Base-by-base conservation (phyloP, 2,329 filamentous ascomycete species). In the Biscogniauxia marginata region DNA sequence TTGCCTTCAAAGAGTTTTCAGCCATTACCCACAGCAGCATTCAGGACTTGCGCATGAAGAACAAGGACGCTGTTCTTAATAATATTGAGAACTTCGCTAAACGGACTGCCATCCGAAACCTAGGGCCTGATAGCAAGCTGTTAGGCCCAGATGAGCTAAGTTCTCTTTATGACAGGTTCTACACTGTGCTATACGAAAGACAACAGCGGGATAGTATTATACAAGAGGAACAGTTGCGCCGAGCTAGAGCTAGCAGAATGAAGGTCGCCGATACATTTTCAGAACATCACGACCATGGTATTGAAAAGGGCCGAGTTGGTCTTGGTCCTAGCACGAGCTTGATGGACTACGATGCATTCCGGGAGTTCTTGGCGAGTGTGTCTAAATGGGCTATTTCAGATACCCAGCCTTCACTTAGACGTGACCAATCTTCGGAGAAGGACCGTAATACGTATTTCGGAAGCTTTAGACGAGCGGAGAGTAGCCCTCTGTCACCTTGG, bases 41-140 rank as follows among this genome's bases (percentile, higher is more conserved):
- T 58, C 89, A 89, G 0, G 95, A 98, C 63, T 83, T 96, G 69
- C 87, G 95, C 20, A 81, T 90, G 44, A 96, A 93, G 74, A 96
- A 98, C 74, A 98, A 98, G 74, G 91, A 95, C 68, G 88, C 90
- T 0, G 95, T 99, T 25, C 80, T 99, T 54, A 92, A 92, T 71
- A 97, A 93, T 63, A 98, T 99, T 68, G 95, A 98, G 75, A 96
- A 86, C 65, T 99, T 99, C 69, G 92, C 95, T 52, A 99, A 98
- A 77, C 86, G 95, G 62, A 99, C 95, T 2, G 96, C 93, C 1
- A 96, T 99, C 60, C 84, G 95, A 34, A 99, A 99, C 67, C 83
- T 99, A 22, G 95, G 95, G 0, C 92, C 93, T 0, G 95, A 99
- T 65, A 97, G 93, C 79, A 99, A 98, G 75, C 84, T 93, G 52